Percentiles rank a stretch among this genome's conserved stretches.
Conservation (phyloP, 371 early-diverging fungal genomes). For the Lichtheimia ramosa region DNA sequence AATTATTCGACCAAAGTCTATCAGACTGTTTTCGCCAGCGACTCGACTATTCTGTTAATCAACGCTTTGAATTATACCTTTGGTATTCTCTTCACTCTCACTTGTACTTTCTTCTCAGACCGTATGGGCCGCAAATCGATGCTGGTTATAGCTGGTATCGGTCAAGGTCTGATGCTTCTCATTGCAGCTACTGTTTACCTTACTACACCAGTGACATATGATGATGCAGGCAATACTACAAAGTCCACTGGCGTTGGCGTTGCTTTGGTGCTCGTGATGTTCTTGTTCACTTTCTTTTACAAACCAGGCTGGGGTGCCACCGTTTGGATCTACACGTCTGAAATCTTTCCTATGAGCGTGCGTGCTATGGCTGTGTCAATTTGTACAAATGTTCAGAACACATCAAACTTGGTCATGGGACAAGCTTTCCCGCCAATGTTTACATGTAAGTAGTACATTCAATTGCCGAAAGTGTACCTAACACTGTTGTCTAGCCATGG, state of each 20-base stretch:
- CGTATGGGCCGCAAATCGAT: conserved; percentile 21
- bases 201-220: conserved; percentile 12
- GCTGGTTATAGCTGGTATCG: conserved; percentile 22
- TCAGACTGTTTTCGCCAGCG: conserved; percentile 17
- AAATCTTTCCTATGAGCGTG: conserved; percentile 74
- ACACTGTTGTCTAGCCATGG: conserved; percentile 34
- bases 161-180: conserved; percentile 20
- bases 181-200: conserved; percentile 29
- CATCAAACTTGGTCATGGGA: conserved; percentile 64
- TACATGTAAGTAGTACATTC: conserved; percentile 34
- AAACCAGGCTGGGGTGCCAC: conserved; percentile 80
- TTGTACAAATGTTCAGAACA: conserved; percentile 85
- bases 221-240: conserved; percentile 1
- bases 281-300: conserved; percentile 30
- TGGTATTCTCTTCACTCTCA: conserved; percentile 30
- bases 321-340: conserved; percentile 88
- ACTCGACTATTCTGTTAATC: conserved; percentile 24
- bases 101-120: conserved; percentile 27
- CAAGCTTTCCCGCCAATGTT: conserved; percentile 69
- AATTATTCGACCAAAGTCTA: conserved; percentile 29
- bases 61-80: conserved; percentile 30
- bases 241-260: conserved; percentile 21
- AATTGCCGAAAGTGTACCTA: no score
- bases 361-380: conserved; percentile 77
- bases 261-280: conserved; percentile 23